Base-by-base conservation (phyloP, 1,139 yeast species). In the Magnusiomyces ingens region DNA sequence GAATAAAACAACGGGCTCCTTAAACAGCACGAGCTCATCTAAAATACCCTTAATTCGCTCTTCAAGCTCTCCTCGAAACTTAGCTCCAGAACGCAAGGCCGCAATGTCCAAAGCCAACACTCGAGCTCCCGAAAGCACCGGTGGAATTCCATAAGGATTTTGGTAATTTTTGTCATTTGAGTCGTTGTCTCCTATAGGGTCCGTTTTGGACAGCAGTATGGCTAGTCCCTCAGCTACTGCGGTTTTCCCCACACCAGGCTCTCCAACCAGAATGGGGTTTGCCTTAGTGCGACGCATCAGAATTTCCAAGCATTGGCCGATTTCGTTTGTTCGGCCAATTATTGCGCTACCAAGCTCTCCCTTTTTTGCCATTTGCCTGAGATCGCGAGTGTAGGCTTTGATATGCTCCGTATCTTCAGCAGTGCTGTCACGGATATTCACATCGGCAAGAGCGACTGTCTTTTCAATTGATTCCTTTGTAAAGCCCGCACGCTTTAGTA, bases 191-290 rank as follows among this genome's bases (percentile, higher is more conserved):
- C 8, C 8, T 26, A 8, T 8, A 4, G 32, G 32, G 32, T 26
- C 32, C 4, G 32, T 5, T 26, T 26, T 26, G 4, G 32, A 4
- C 4, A 26, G 32, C 8, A 26, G 8, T 8, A 98, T 8, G n/a
- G 99, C 97, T 55, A 93, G 97, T 60, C 98, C 99, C 75, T 93
- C 99, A 49, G 91, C 96, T 64, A 93, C 91, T 19, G 96, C 87
- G 37, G 99, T 93, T 73, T 93, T 93, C 76, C 99, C 99, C 52
- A 93, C 96, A 80, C 99, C 99, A 37, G 99, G 96, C 65, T 93
- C 98, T 76, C 99, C 99, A 65, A 93, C 88, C 60, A 93, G 75
- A 61, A 95, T 93, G 12, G 98, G 96, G 67, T 93, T 93, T 2
- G 96, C 89, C 72, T 93, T 93, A 35, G 95, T 87, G 73, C 99